Evolutionary conservation across 345 rosid species (phyloP), one percentile per base, ranked within the genome.

Genomic region (Viola odorata): DNA sequence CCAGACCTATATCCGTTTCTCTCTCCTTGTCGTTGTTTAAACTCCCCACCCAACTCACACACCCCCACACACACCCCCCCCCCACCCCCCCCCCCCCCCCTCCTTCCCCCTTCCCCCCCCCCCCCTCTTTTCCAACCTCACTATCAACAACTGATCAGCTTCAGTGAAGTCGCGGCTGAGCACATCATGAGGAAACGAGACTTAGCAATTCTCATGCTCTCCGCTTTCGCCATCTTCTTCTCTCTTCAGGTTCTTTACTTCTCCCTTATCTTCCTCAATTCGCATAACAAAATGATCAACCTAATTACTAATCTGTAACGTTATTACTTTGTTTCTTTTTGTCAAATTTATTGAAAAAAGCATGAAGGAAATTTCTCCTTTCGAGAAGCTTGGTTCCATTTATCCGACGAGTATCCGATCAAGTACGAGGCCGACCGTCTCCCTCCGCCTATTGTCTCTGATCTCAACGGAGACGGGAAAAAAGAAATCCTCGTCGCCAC

Each of bases 281-380:
- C 3, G 12, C 16, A 15, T 45, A 7, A 4, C 0, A 1, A 5
- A 23, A 23, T 23, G 1, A 4, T 41, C 11, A 14, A 40, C 16
- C 15, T 57, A 12, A 10, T 7, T 8, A 13, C 36, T 57, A 2
- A 57, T 9, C 32, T 23, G 32, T 23, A 23, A 23, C 32, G 32
- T 23, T 23, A 23, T 15, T 52, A 5, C 23, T 52, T 7, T 45
- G 39, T 42, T 12, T 36, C 12, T 60, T 6, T 41, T 11, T 42
- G 14, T 10, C 1, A 10, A 11, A 4, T 55, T 39, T 6, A 13
- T 60, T 23, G 15, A 39, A 13, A 75, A 41, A 62, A 94, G 96
- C 99, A 88, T 73, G 99, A 91, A 55, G 98, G 99, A 7, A 96
- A 95, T 79, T 95, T 95, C 75, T 90, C 97, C 9, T 95, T 95